Base-by-base conservation (phyloP, 805 yeast genomes). In the Scheffersomyces spartinae region DNA sequence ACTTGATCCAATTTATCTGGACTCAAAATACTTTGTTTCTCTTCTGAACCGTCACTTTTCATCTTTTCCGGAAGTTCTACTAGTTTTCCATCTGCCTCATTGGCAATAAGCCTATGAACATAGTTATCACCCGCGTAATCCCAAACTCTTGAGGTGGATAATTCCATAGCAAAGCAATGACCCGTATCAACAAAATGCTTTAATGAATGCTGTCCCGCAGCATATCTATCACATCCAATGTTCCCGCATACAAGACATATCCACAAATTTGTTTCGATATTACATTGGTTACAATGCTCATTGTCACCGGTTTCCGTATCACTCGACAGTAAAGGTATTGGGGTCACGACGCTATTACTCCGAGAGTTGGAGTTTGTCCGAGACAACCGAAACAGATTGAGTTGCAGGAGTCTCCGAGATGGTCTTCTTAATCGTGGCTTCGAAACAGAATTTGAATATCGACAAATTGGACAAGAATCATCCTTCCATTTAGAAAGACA, bases 151-250 rank as follows among this genome's bases (percentile, higher is more conserved):
- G 85, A 91, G 0, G 93, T 71, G 7, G 62, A 52, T 23, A 82
- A 58, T 42, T 85, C 95, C 94, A 85, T 84, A 1, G 95, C 80
- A 54, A 82, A 85, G 40, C 94, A 81, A 48, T 85, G 96, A 5
- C 78, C 74, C 0, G 94, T 77, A 7, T 61, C 59, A 10, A 74
- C 70, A 46, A 70, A 86, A 49, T 85, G 96, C 32, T 76, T 71
- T 26, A 83, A 71, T 0, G 95, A 93, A 55, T 85, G 96, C 26
- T 79, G 85, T 17, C 68, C 68, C 26, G 83, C 81, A 1, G 63
- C 57, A 47, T 85, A 85, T 33, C 96, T 53, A 20, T 93, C 88
- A 53, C 96, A 85, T 0, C 95, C 95, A n/a, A 84, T 61, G 43
- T 80, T 75, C 0, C 96, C 95, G 52, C 96, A 85, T 2, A 86